Evolutionary conservation across 1,284 basidiomycete species (phyloP), one percentile per base, ranked within the genome.

Genomic region (Trichosporon asahii): DNA sequence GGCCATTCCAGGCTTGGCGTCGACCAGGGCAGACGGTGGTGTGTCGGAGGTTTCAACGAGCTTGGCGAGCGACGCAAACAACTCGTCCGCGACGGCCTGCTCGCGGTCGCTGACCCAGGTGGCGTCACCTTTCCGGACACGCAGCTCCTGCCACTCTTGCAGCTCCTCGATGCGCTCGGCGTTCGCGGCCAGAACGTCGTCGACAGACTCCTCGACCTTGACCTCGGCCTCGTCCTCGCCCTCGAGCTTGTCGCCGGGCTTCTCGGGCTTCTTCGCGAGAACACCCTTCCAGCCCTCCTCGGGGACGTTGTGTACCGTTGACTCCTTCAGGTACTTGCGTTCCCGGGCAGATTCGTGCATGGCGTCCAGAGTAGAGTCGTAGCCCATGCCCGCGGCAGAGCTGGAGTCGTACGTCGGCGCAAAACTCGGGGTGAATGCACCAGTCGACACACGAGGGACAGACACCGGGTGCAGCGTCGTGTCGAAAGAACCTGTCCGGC

Each of bases 381-480:
- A 80, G 12, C 80, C 80, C 29, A 76, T 67, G 11, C 76, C 76
- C 8, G 75, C 67, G 2, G 75, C 71, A 12, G 66, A 46, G 11
- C 73, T 70, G 21, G 81, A 80, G 68, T 82, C 79, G 67, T 71
- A 80, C 5, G 70, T 77, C 1, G 80, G 79, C 2, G 76, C 80
- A 61, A 81, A 81, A 2, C 75, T 69, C 12, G 80, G 79, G 0
- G 78, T 79, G 64, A 75, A 81, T 2, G 64, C 15, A 1, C 40
- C 57, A 4, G 23, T 31, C n/a, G 64, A 23, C 15, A 46, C 44
- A 14, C 40, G 66, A 1, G 64, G 64, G 5, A 70, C 55, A 2
- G 66, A 57, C 11, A 71, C 64, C 7, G 65, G 44, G 49, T 71
- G 70, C 1, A 68, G 29, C 7, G 33, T 61, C 25, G 46, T 55